Base-by-base conservation (phyloP, 108 stramenopile species). In the Fragilaria crotonensis region DNA sequence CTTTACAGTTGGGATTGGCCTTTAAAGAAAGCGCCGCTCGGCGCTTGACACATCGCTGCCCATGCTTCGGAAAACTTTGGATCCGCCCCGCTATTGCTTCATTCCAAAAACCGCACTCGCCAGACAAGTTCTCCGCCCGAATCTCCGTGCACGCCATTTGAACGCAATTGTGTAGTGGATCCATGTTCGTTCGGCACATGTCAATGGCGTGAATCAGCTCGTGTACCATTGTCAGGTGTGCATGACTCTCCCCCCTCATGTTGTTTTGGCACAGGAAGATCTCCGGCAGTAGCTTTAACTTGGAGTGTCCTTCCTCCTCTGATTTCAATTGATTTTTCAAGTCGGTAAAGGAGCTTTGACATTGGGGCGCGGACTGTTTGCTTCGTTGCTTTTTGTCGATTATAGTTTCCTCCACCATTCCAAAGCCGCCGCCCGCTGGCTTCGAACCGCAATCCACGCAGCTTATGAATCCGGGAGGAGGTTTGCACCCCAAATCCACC, bases 101-200 rank as follows among this genome's bases (percentile, higher is more conserved):
- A 2, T 27, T 32, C 21, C 17, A 51, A 46, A 52, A 31, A 33
- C 72, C 61, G 68, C 94, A 95, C 62, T 94, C 94, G 19, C 94
- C 94, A 51, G 77, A 79, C 25, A 95, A 66, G 62, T 95, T 91
- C 64, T 91, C 90, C 0, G 94, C 94, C 14, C 94, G 74, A 55
- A 95, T 90, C 67, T 95, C 94, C 23, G 94, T 92, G 55, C 94
- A 95, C 1, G 94, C 94, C 65, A 95, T 55, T 44, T 94, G 93
- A 58, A 88, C 77, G 57, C 88, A 90, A 67, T 90, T 79, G 60
- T 70, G 67, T 11, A 80, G 54, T 4, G 80, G 80, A 46, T 81
- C 78, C 80, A 85, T 78, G 59, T 86, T 92, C 22, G 80, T 78
- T 23, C 90, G 78, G 59, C 94, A 95, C 70, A 86, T 72, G 57